Evolutionary conservation across 805 yeast species (phyloP), one percentile per base, ranked within the genome.

Genomic region (Lipomyces yamadae): DNA sequence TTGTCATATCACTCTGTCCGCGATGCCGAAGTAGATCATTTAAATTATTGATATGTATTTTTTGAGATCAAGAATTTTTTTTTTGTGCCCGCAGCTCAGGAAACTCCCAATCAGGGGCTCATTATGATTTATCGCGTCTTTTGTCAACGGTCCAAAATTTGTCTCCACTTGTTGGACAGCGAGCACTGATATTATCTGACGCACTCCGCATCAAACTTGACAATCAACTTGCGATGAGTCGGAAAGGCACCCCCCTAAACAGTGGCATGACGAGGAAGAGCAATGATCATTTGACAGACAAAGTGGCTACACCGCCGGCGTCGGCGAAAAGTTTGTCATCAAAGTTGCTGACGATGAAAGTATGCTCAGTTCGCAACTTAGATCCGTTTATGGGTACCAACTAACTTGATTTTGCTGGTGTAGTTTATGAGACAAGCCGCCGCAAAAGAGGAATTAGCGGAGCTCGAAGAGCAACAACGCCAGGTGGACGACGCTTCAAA

Each of bases 321-420:
- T 42, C 67, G 35, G 56, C 60, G 15, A 56, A 53, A 15, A 76
- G 77, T 58, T 78, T 86, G 65, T 89, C 95, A 34, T 85, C 85
- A 73, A 83, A 92, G 73, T 90, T 91, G 73, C 81, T 88, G 86
- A 89, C 88, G 84, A 91, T 91, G 97, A 91, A 91, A 82, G 87
- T 67, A 57, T 32, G 50, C 24, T 15, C 32, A n/a, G n/a, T n/a
- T 33, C 30, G 29, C 13, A 10, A 13, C 48, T 42, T 24, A 24
- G 24, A 42, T 13, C 37, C 56, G 29, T 32, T 13, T 58, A 18
- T 1, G 24, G 24, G n/a, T 15, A 8, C 15, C 15, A 39, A 13
- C 48, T 42, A 42, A 42, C 48, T 42, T 42, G 48, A 42, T 15
- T 11, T 42, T 13, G 48, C 42, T 24, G 11, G 15, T 4, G 29